Evolutionary conservation across 1,139 yeast species (phyloP), one percentile per base, ranked within the genome.

Genomic region (Blastobotrys capitulatus): DNA sequence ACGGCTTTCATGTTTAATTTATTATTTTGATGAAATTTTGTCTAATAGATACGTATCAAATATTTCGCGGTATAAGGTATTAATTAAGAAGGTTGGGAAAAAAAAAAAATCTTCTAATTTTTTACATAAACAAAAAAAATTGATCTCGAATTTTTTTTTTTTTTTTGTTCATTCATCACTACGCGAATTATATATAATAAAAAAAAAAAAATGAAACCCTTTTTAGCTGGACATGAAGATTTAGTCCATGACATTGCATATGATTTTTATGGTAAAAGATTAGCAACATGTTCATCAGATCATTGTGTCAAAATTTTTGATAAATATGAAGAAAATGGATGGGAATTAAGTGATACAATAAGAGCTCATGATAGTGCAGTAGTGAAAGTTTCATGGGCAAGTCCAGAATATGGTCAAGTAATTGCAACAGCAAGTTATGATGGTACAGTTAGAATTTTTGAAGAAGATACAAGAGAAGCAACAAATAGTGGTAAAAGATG

Each of bases 331-430:
- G 61, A 58, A 10, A 12, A 3, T 37, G 73, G 72, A 34, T 90
- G 97, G 97, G 79, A 78, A 15, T 68, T 85, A 49, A 82, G 83
- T 58, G 96, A 89, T 66, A 82, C 86, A 55, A 90, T 96, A 95
- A 86, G 86, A 59, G 97, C 97, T 0, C 98, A 92, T 64, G 96
- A 92, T 60, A 83, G 95, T 7, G 81, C 90, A 56, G 78, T 92
- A 29, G 85, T 87, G 42, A 80, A 84, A 57, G 74, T 92, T 6
- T 80, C 82, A 48, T 92, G 97, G 95, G 97, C 97, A 0, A 85
- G 87, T 50, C 98, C 98, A 1, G 95, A 89, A 65, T 89, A 82
- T 65, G 94, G 96, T 5, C 86, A 87, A 60, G 73, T 92, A 6
- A 68, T 92, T 29, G 96, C 96, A 0, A 81, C 94, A 25, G 89